Base-by-base conservation (phyloP, 768 basidiomycete species). In the Calocybe cyanea region DNA sequence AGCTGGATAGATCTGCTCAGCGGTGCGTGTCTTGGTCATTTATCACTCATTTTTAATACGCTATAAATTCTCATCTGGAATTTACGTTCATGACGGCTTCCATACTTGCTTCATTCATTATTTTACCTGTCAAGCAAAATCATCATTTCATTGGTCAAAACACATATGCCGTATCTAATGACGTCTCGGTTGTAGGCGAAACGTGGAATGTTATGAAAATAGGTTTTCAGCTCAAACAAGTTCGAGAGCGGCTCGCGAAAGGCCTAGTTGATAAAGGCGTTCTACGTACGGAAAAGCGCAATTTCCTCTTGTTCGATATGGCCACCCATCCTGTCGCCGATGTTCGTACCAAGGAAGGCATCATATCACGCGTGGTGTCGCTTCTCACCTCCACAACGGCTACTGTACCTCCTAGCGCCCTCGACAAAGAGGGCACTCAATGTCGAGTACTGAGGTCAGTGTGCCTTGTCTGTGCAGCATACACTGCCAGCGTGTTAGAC, bases 131-230 rank as follows among this genome's bases (percentile, higher is more conserved):
- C n/a, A n/a, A n/a, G n/a, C n/a, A n/a, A n/a, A n/a, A n/a, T n/a
- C n/a, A n/a, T n/a, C n/a, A n/a, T n/a, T n/a, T n/a, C n/a, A n/a
- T n/a, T n/a, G n/a, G n/a, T n/a, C n/a, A n/a, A n/a, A n/a, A n/a
- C n/a, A n/a, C n/a, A n/a, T n/a, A n/a, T 33, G n/a, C 24, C 18
- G 17, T 38, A 18, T 7, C 43, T 37, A 8, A 44, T 18, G 15
- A 17, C n/a, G n/a, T 8, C 28, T 28, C n/a, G 35, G n/a, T 20
- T 14, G 6, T 60, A 97, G 94, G 95, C 45, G 95, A 99, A 70
- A 98, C 95, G 38, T 99, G 95, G 95, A 99, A 98, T 66, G 93
- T 99, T 7, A 92, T 97, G 86, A 98, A 98, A 70, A 98, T 99
- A 44, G 94, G 94, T 18, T 99, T 92, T 68, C 95, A 99, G 66